Evolutionary conservation across 257 asterid genomes (phyloP).

Genomic region (Lantana camara): DNA sequence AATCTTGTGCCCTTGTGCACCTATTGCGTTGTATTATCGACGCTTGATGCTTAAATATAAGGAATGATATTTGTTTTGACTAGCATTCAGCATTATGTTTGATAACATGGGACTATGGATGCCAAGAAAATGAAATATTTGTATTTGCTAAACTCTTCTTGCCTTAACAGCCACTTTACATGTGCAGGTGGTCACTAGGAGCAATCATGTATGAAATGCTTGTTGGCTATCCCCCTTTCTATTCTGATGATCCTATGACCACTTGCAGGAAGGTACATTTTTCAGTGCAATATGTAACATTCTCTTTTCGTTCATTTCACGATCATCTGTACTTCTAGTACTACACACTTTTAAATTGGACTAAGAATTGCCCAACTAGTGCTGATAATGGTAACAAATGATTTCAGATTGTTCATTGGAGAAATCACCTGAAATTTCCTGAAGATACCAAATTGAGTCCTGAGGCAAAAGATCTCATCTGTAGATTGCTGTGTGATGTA

Average conservation of each 20-base stretch:
- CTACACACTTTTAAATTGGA: not conserved
- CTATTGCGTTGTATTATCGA: not conserved
- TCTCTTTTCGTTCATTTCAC: constrained; percentile 12
- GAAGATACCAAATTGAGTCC: constrained; percentile 70
- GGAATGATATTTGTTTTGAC: not conserved
- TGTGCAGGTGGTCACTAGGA: constrained; percentile 69
- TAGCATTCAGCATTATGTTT: constrained; percentile 12
- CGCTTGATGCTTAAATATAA: not conserved
- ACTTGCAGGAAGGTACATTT: constrained; percentile 62
- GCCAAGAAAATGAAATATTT: constrained; percentile 3
- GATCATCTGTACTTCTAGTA: constrained; percentile 9
- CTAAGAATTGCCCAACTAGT: constrained; percentile 9
- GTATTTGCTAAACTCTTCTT: too few relatives aligned
- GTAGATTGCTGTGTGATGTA: constrained; percentile 84
- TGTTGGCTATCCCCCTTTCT: constrained; percentile 69
- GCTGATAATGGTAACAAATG: constrained; percentile 28
- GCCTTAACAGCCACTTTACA: constrained; percentile 26
- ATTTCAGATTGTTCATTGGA: constrained; percentile 95
- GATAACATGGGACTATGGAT: constrained; percentile 16
- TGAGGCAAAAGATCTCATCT: constrained; percentile 92
- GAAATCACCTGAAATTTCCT: constrained; percentile 84
- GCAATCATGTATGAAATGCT: constrained; percentile 79
- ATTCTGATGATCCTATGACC: constrained; percentile 66
- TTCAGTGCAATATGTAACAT: not conserved
- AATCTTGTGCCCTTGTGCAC: not conserved